Percentiles rank a stretch among this genome's conserved stretches.
phyloP scores from a whole-genome alignment of 116 monocot species.

The Iris pallida region DNA sequence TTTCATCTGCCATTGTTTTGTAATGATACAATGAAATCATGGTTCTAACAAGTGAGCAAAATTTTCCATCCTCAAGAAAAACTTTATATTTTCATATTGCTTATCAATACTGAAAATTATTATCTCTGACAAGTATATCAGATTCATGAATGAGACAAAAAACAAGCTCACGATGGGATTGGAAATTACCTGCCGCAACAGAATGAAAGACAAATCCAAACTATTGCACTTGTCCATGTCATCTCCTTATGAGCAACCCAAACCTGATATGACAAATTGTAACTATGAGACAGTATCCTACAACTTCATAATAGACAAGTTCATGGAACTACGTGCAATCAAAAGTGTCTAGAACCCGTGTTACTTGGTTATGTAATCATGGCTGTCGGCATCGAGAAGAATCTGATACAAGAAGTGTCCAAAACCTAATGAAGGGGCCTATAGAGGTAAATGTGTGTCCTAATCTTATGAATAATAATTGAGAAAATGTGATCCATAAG shows the following conservation, averaged over 20 bases:
- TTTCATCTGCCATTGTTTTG: no score
- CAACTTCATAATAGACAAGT: neutral
- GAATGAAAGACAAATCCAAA: conserved; percentile 50
- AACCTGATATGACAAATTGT: conserved; percentile 17
- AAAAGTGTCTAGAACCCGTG: no score
- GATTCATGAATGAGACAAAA: neutral
- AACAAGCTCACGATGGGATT: neutral
- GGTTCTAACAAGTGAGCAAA: no score
- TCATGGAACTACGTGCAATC: neutral
- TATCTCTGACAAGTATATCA: neutral
- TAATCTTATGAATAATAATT: no score
- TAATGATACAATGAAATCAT: no score
- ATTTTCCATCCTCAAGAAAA: neutral
- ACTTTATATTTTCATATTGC: neutral
- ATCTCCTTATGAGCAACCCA: conserved; percentile 61
- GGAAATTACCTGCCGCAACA: conserved; percentile 48
- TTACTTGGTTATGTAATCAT: no score
- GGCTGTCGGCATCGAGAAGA: no score
- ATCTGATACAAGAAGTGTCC: no score
- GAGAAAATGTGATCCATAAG: no score
- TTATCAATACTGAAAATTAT: neutral
- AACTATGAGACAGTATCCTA: neutral
- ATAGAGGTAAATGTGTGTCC: no score
- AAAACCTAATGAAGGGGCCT: no score
- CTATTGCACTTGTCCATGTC: conserved; percentile 32